phyloP scores from a whole-genome alignment of 2,329 filamentous ascomycete genomes.

The Plectosphaerella cucumerina region DNA sequence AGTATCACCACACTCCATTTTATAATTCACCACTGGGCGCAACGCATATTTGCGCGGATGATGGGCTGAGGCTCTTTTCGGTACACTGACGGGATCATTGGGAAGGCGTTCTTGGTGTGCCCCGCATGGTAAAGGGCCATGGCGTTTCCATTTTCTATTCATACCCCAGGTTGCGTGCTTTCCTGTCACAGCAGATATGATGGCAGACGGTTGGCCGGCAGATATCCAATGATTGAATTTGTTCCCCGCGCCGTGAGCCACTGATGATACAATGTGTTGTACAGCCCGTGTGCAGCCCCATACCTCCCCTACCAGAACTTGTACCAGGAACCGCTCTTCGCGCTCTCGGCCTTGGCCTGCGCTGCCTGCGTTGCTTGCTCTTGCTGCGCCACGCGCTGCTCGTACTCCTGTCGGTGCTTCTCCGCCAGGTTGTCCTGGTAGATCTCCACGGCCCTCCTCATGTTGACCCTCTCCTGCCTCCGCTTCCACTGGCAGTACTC shows the following conservation, averaged over 20 bases:
- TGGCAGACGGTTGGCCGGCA: too few relatives aligned
- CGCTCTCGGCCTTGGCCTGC: conserved; percentile 17
- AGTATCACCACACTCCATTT: too few relatives aligned
- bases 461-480: conserved; percentile 71
- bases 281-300: not conserved
- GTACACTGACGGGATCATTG: too few relatives aligned
- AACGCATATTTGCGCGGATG: too few relatives aligned
- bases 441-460: conserved; percentile 78
- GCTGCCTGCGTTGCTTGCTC: conserved; percentile 23
- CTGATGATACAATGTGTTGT: not conserved
- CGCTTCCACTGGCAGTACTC: conserved; percentile 80
- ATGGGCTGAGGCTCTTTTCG: too few relatives aligned
- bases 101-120: too few relatives aligned
- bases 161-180: too few relatives aligned
- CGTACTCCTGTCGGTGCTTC: conserved; percentile 35
- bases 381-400: conserved; percentile 27
- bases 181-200: too few relatives aligned
- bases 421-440: conserved; percentile 37
- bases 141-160: not conserved
- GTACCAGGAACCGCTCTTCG: conserved; percentile 43
- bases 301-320: conserved; percentile 49
- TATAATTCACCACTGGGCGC: too few relatives aligned
- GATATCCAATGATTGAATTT: too few relatives aligned
- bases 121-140: too few relatives aligned
- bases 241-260: not conserved